Percentiles rank a stretch among this genome's conserved stretches.
phyloP scores from a whole-genome alignment of 768 basidiomycete genomes.

The Megacollybia marginata region DNA sequence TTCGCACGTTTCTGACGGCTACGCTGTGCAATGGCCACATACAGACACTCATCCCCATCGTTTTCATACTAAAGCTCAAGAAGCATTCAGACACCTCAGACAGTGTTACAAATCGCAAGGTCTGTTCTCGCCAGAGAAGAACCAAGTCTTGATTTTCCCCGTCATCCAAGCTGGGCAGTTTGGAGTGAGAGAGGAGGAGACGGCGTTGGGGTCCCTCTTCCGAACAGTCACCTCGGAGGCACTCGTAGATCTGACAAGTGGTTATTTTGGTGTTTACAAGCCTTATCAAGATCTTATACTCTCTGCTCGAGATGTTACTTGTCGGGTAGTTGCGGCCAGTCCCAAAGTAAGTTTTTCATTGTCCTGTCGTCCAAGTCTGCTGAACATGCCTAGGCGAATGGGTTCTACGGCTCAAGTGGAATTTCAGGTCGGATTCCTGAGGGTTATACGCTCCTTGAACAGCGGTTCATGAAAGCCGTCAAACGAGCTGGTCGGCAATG shows the following conservation, averaged over 20 bases:
- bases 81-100: slow-evolving; percentile 57
- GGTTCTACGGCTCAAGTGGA: slow-evolving; percentile 86
- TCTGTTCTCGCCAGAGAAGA: background rate
- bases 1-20: slow-evolving; percentile 32
- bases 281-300: slow-evolving; percentile 74
- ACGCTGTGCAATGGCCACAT: slow-evolving; percentile 63
- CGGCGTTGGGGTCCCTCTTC: slow-evolving; percentile 50
- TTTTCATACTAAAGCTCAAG: slow-evolving; percentile 54
- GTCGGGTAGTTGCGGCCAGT: slow-evolving; percentile 75
- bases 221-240: slow-evolving; percentile 32
- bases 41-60: slow-evolving; percentile 57
- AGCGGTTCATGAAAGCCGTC: slow-evolving; percentile 71
- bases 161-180: slow-evolving; percentile 89
- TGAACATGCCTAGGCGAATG: slow-evolving; percentile 66
- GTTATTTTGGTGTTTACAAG: slow-evolving; percentile 86
- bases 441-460: slow-evolving; percentile 85
- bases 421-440: slow-evolving; percentile 93
- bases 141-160: slow-evolving; percentile 58
- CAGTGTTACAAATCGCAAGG: slow-evolving; percentile 18
- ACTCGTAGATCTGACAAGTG: slow-evolving; percentile 81
- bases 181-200: slow-evolving; percentile 80
- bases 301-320: slow-evolving; percentile 43
- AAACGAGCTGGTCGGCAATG: slow-evolving; percentile 36
- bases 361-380: background rate
- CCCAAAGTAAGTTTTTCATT: slow-evolving; percentile 65